A percentile compares a stretch with the other conserved stretches of the same genome.
phyloP scores from a whole-genome alignment of 768 basidiomycete species.

The Tulasnella sp. region DNA sequence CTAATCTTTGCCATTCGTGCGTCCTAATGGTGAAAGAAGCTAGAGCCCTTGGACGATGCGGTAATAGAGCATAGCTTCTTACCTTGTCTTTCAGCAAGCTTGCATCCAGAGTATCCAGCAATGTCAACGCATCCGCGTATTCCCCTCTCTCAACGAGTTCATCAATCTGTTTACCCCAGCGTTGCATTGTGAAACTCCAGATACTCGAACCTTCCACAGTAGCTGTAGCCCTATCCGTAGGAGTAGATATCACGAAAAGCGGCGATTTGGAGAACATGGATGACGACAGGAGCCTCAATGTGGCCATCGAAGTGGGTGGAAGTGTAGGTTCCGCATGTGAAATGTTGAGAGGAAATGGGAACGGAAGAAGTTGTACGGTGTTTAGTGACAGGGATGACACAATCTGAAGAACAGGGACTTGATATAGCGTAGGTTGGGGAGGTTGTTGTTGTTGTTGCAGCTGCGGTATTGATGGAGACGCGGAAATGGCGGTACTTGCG shows the following conservation, averaged over 20 bases:
- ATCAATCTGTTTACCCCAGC: conserved; percentile 73
- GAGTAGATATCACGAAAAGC: conserved; percentile 53
- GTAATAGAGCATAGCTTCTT: not conserved
- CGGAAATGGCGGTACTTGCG: conserved; percentile 21
- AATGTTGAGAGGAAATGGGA: conserved; percentile 37
- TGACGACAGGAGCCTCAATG: conserved; percentile 51
- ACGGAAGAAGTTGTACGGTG: conserved; percentile 47
- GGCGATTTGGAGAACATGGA: conserved; percentile 41
- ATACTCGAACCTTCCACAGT: conserved; percentile 60
- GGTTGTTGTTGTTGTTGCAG: too few relatives aligned
- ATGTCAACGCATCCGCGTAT: conserved; percentile 67
- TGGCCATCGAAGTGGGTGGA: conserved; percentile 3
- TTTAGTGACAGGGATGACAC: conserved; percentile 55
- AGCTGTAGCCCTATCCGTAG: conserved; percentile 53
- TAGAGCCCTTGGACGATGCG: conserved; percentile 10
- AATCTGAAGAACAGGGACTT: conserved; percentile 53
- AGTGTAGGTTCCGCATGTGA: conserved; percentile 19
- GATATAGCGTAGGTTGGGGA: conserved; percentile 31
- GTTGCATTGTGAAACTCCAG: conserved; percentile 59
- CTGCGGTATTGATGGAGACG: too few relatives aligned
- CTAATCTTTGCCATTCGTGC: conserved; percentile 46
- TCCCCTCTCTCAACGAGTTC: conserved; percentile 56
- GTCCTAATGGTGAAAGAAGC: conserved; percentile 30
- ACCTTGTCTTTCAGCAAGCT: conserved; percentile 52
- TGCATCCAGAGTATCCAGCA: conserved; percentile 58